These are phyloP conservation scores for Singerocomus inundabilis DNA, from an alignment of 1,284 basidiomycete species.

Conservation along the genomic window DNA sequence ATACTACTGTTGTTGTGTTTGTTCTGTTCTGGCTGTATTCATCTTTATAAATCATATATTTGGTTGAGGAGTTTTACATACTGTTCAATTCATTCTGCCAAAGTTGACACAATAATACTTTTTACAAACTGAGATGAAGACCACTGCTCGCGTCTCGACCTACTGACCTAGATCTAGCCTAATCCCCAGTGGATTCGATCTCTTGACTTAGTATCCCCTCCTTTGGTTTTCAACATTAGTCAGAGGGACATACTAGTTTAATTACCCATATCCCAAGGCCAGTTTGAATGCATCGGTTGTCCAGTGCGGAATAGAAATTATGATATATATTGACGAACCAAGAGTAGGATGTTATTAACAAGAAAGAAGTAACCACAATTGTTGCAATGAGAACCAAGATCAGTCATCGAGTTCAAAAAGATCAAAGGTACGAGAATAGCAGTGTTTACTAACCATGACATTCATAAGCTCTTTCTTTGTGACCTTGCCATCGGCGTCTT, in stretches of 20 bases:
- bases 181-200: neutral
- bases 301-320: neutral
- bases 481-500: conserved; percentile 71
- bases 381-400: neutral
- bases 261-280: neutral
- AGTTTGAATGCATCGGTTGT: neutral
- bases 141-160: neutral
- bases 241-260: conserved; percentile 29
- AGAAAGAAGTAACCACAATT: neutral
- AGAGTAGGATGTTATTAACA: neutral
- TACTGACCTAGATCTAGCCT: neutral
- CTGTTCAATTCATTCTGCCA: neutral
- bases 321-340: neutral
- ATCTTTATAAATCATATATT: conserved; percentile 21
- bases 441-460: conserved; percentile 62
- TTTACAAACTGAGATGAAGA: neutral
- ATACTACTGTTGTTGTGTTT: conserved; percentile 2
- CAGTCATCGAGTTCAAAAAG: conserved; percentile 13
- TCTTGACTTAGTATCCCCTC: conserved; percentile 22
- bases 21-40: neutral
- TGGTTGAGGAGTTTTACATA: conserved; percentile 2
- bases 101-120: no score
- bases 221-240: conserved; percentile 28
- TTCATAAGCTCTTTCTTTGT: conserved; percentile 70
- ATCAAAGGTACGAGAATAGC: conserved; percentile 11